These are phyloP conservation scores for Aspergillus pseudoglaucus DNA, from an alignment of 2,329 filamentous ascomycete species.

Conservation along the genomic window DNA sequence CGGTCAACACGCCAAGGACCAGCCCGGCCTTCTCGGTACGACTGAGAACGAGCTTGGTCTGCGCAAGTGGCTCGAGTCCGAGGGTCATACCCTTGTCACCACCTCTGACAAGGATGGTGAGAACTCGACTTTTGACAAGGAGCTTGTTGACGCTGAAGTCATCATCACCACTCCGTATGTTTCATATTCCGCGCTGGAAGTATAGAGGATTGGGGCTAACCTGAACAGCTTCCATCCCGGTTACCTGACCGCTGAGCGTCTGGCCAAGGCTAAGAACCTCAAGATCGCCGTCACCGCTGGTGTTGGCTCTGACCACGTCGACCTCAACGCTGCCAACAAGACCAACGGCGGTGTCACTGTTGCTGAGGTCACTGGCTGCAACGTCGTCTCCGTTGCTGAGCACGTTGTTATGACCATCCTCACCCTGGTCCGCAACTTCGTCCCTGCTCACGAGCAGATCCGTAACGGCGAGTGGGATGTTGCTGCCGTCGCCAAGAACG, in stretches of 20 bases:
- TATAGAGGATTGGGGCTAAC: slow-evolving; percentile 6
- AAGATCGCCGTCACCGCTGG: slow-evolving; percentile 96
- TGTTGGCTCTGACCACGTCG: slow-evolving; percentile 97
- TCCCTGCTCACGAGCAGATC: slow-evolving; percentile 93
- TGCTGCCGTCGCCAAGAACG: slow-evolving; percentile 92
- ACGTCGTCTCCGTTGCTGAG: slow-evolving; percentile 97
- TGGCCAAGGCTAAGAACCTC: slow-evolving; percentile 97
- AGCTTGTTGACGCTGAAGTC: slow-evolving; percentile 92
- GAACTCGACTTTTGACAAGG: slow-evolving; percentile 87
- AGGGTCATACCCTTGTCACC: slow-evolving; percentile 93
- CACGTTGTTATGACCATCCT: slow-evolving; percentile 99
- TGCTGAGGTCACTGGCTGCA: slow-evolving; percentile 94
- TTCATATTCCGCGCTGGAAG: background rate
- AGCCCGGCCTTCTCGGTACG: slow-evolving; percentile 83
- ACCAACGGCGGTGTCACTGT: slow-evolving; percentile 97
- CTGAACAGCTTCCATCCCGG: slow-evolving; percentile 84
- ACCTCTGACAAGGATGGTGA: slow-evolving; percentile 97
- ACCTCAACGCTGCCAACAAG: slow-evolving; percentile 93
- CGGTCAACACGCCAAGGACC: slow-evolving; percentile 78
- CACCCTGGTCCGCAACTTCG: slow-evolving; percentile 92
- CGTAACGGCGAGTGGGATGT: slow-evolving; percentile 88
- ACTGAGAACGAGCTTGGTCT: slow-evolving; percentile 98
- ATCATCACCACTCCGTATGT: slow-evolving; percentile 96
- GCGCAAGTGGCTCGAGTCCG: slow-evolving; percentile 94
- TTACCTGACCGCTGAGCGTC: slow-evolving; percentile 92